These are phyloP conservation scores for Gossypium australe DNA, from an alignment of 345 rosid genomes.

Conservation along the genomic window DNA sequence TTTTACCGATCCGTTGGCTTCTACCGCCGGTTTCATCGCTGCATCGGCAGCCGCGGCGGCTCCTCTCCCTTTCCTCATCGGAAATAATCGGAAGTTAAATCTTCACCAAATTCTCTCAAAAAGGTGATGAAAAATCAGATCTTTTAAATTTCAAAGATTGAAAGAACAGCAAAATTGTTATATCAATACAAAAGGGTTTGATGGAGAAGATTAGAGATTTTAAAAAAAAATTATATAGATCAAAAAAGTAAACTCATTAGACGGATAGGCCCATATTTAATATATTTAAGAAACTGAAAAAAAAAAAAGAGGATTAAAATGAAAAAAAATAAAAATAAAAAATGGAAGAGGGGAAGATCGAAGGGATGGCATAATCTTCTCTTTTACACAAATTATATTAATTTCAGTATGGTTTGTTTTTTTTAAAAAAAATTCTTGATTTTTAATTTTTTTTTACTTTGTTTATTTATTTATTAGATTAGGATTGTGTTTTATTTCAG, in stretches of 20 bases:
- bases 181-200: not conserved
- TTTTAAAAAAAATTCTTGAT: too few relatives aligned
- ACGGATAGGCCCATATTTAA: not conserved
- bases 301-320: too few relatives aligned
- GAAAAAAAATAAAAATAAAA: not conserved
- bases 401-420: too few relatives aligned
- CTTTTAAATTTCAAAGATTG: not conserved
- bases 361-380: too few relatives aligned
- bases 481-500: too few relatives aligned
- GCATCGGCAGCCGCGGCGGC: conserved; percentile 19
- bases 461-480: too few relatives aligned
- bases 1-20: conserved; percentile 7
- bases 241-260: too few relatives aligned
- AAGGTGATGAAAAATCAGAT: not conserved
- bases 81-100: not conserved
- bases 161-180: not conserved
- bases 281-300: not conserved
- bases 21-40: conserved; percentile 25
- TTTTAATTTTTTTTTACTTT: too few relatives aligned
- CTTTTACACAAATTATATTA: too few relatives aligned
- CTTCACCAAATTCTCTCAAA: too few relatives aligned
- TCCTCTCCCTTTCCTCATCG: conserved; percentile 66
- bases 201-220: too few relatives aligned
- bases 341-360: too few relatives aligned
- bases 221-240: not conserved